Evolutionary conservation across 2,329 filamentous ascomycete genomes (phyloP), one percentile per base, ranked within the genome.

Genomic region (Plectosphaerella plurivora): DNA sequence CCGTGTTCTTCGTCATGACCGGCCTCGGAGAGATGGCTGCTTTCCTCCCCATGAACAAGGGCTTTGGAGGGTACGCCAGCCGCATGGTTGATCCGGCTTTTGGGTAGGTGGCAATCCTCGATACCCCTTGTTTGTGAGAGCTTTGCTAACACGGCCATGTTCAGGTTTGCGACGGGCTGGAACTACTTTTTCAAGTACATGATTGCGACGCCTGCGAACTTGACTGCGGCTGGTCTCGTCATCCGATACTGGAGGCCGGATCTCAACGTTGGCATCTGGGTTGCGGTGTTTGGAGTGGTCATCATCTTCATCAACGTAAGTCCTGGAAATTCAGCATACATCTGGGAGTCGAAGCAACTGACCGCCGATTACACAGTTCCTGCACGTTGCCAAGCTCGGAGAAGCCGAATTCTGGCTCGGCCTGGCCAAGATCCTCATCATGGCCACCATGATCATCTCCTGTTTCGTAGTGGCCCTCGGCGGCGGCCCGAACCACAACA

Each of bases 1-100:
- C 82, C 47, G 76, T 83, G 24, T 83, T 74, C 65, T 76, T 75
- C n/a, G 77, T 82, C 61, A 83, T 83, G 74, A 68, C 69, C 15
- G 65, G 65, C 9, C 59, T 71, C 15, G 68, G 68, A 14, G 68
- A 71, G 53, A 66, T 68, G 61, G 60, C 63, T 1, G 54, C 65
- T 0, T 61, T 60, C 14, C 45, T 66, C 4, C 64, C 64, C 0
- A 60, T 61, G 47, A 59, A 62, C 16, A 63, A 64, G 46, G 61
- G 63, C 1, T 67, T 67, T 47, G 52, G 55, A 14, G 63, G 65
- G 1, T 66, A 66, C 28, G 64, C 65, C 0, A 62, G 58, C 8
- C 57, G 63, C 4, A 61, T 66, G 41, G 63, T 65, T 20, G 65
- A 67, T 14, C 65, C 64, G 0, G 65, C 65, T 15, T 51, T 68